These are phyloP conservation scores for Pseudogymnoascus sp. DNA, from an alignment of 2,329 filamentous ascomycete genomes.

Conservation along the genomic window DNA sequence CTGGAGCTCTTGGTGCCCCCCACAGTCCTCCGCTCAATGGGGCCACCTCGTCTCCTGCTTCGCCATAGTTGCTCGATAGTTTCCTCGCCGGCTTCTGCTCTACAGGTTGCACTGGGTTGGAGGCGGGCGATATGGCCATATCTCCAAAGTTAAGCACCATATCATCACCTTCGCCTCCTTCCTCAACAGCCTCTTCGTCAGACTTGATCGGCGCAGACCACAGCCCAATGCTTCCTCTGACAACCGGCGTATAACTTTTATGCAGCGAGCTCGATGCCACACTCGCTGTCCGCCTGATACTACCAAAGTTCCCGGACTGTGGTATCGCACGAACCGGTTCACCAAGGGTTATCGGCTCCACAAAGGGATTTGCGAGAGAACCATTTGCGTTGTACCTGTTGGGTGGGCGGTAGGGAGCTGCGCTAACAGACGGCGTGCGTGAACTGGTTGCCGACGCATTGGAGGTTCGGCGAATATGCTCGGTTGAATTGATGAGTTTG, in stretches of 20 bases:
- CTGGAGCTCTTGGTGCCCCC: slow-evolving; percentile 40
- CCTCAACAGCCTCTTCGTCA: slow-evolving; percentile 44
- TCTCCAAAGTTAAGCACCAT: slow-evolving; percentile 44
- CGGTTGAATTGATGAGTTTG: slow-evolving; percentile 64
- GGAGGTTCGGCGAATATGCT: slow-evolving; percentile 54
- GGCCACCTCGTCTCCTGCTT: slow-evolving; percentile 30
- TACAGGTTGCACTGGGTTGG: background rate
- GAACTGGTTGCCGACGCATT: slow-evolving; percentile 32
- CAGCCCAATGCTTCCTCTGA: slow-evolving; percentile 37
- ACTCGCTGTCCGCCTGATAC: slow-evolving; percentile 28
- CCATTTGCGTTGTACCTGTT: background rate
- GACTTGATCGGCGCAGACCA: slow-evolving; percentile 39
- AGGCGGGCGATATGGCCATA: background rate
- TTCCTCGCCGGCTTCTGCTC: background rate
- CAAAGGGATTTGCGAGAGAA: slow-evolving; percentile 2
- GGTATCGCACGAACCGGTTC: background rate
- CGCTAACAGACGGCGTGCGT: slow-evolving; percentile 22
- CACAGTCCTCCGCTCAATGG: slow-evolving; percentile 33
- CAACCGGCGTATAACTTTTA: slow-evolving; percentile 20
- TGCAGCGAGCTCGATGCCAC: slow-evolving; percentile 19
- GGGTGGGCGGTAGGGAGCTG: background rate
- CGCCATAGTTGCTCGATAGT: slow-evolving; percentile 10
- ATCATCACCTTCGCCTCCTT: slow-evolving; percentile 27
- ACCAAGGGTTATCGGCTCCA: background rate
- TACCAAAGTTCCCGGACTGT: slow-evolving; percentile 21